Conservation (phyloP, 1,139 yeast species). For the Yamadazyma conglobata region DNA sequence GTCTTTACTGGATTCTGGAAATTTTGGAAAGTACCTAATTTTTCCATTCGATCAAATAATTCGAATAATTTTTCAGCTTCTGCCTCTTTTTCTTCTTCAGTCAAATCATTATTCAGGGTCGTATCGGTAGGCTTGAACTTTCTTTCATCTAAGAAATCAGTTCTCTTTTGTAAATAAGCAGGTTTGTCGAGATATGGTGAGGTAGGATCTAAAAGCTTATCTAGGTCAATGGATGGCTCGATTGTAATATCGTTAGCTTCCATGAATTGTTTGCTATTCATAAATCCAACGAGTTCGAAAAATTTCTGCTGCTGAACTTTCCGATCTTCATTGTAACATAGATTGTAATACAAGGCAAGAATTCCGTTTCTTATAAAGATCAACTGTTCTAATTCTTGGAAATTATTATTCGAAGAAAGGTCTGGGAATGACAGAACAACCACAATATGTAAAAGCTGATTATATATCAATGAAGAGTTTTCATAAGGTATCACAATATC, state of each 20-base stretch:
- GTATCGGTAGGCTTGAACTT: not conserved
- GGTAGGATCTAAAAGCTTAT: slow-evolving; percentile 15
- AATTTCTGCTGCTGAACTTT: slow-evolving; percentile 14
- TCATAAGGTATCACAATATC: slow-evolving; percentile 12
- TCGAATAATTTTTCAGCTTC: slow-evolving; percentile 53
- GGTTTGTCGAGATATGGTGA: slow-evolving; percentile 10
- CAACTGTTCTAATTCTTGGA: slow-evolving; percentile 10
- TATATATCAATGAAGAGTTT: slow-evolving; percentile 11
- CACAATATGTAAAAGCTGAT: slow-evolving; percentile 13
- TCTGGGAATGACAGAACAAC: slow-evolving; percentile 10
- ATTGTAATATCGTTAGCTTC: slow-evolving; percentile 14
- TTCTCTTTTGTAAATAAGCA: slow-evolving; percentile 4
- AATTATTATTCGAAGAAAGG: slow-evolving; percentile 3
- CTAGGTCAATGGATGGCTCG: slow-evolving; percentile 18
- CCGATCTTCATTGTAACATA: slow-evolving; percentile 13
- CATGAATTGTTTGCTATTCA: slow-evolving; percentile 18
- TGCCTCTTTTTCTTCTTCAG: slow-evolving; percentile 50
- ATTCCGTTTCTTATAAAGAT: slow-evolving; percentile 18
- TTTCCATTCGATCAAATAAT: slow-evolving; percentile 47
- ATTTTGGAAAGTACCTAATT: slow-evolving; percentile 38
- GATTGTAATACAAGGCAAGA: slow-evolving; percentile 17
- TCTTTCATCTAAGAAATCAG: slow-evolving; percentile 1
- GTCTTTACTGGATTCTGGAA: slow-evolving; percentile 41
- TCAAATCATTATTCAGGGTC: slow-evolving; percentile 17
- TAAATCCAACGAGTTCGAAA: slow-evolving; percentile 24